Percentiles rank a stretch among this genome's conserved stretches.
phyloP scores from a whole-genome alignment of 257 asterid genomes.

The Euphrasia confusa region DNA sequence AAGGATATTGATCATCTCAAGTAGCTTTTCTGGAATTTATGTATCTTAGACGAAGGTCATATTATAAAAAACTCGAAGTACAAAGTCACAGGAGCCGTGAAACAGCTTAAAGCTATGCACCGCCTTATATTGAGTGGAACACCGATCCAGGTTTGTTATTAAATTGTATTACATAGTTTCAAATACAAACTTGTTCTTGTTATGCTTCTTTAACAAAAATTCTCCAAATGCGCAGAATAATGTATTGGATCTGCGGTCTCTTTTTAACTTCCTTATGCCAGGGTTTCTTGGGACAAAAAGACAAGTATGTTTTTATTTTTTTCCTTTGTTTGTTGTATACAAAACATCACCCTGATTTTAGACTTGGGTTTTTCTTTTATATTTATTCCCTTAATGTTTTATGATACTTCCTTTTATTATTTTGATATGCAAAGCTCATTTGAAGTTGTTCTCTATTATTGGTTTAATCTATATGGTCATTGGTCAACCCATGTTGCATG shows the following conservation, averaged over 20 bases:
- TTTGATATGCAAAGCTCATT: background rate
- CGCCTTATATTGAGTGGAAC: conserved; percentile 98
- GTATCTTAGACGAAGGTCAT: conserved; percentile 97
- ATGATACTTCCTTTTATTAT: background rate
- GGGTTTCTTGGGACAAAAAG: conserved; percentile 99
- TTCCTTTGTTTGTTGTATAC: too few relatives aligned
- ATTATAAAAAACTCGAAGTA: conserved; percentile 88
- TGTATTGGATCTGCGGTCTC: conserved; percentile 97
- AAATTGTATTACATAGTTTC: conserved; percentile 28
- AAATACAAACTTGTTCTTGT: conserved; percentile 17
- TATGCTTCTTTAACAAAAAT: conserved; percentile 28
- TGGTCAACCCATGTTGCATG: background rate
- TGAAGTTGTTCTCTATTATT: too few relatives aligned
- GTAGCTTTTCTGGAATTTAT: conserved; percentile 78
- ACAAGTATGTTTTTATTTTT: conserved; percentile 50
- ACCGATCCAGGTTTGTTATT: conserved; percentile 66
- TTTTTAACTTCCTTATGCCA: conserved; percentile 99
- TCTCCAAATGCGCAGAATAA: conserved; percentile 86
- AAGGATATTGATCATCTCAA: conserved; percentile 81
- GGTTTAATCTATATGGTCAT: conserved; percentile 7
- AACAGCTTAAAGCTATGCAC: conserved; percentile 89
- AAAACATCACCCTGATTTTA: conserved; percentile 16
- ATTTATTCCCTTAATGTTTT: background rate
- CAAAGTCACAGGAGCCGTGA: conserved; percentile 86
- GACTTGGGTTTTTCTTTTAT: conserved; percentile 1